Evolutionary conservation across 176 grass and related monocot species (phyloP).

Genomic region (Triticum aestivum): DNA sequence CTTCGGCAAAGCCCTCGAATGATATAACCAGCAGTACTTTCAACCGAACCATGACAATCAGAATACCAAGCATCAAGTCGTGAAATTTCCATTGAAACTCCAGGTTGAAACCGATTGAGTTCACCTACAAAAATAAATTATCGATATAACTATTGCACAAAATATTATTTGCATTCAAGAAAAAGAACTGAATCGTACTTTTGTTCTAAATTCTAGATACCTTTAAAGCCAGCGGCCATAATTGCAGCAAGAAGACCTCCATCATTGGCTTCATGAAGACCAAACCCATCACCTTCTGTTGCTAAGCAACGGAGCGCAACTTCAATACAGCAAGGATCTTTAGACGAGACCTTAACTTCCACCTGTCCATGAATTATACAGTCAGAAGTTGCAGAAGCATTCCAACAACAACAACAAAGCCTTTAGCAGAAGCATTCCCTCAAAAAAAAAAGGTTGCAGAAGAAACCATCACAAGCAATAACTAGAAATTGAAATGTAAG

Average conservation of each 20-base stretch:
- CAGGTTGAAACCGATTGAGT: conserved; percentile 92
- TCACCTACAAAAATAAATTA: conserved; percentile 56
- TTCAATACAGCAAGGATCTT: conserved; percentile 81
- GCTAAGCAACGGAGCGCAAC: conserved; percentile 73
- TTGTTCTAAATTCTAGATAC: conserved; percentile 31
- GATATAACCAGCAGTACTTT: conserved; percentile 69
- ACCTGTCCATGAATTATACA: conserved; percentile 49
- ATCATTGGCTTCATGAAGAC: conserved; percentile 80
- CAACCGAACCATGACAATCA: conserved; percentile 51
- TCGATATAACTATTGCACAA: background rate
- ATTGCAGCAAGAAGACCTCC: conserved; percentile 88
- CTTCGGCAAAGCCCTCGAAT: conserved; percentile 76
- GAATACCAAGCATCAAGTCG: conserved; percentile 98
- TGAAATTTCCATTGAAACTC: conserved; percentile 92
- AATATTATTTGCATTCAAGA: background rate
- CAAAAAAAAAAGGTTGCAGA: background rate
- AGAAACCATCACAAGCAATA: background rate
- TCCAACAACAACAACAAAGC: too few relatives aligned
- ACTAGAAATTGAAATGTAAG: background rate
- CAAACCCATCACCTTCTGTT: conserved; percentile 73
- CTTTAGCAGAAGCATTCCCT: too few relatives aligned
- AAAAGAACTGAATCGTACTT: background rate
- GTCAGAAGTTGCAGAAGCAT: conserved; percentile 15
- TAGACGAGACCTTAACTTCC: conserved; percentile 58
- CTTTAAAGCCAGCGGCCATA: conserved; percentile 92